phyloP scores from a whole-genome alignment of 306 rosid species.

The Dryas drummondii region DNA sequence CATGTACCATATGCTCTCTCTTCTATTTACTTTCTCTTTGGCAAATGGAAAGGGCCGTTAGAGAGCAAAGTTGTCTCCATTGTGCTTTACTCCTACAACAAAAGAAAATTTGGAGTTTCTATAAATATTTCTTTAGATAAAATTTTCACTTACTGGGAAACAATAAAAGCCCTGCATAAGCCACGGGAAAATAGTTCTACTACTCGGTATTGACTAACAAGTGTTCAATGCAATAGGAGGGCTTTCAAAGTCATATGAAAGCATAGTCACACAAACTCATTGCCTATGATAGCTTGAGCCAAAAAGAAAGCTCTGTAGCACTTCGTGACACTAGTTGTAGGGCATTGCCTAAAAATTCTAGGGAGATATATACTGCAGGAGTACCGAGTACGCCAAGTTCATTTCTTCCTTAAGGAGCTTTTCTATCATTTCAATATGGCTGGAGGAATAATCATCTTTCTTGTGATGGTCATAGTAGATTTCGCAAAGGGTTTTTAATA shows the following conservation, averaged over 20 bases:
- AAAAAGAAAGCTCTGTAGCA: neutral
- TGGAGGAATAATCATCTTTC: neutral
- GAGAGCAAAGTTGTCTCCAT: neutral
- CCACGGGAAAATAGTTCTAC: neutral
- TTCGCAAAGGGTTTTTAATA: neutral
- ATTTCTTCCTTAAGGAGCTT: slow-evolving; percentile 1
- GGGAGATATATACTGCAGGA: neutral
- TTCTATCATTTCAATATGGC: neutral
- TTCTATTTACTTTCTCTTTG: neutral
- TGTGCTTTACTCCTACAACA: neutral
- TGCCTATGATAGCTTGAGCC: neutral
- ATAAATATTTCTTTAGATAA: neutral
- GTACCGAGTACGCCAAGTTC: neutral
- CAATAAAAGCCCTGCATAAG: neutral
- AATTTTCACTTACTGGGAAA: neutral
- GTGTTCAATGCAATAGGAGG: neutral
- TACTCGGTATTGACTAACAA: neutral
- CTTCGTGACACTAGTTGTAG: neutral
- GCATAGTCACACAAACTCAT: neutral
- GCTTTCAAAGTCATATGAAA: neutral
- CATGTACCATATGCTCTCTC: slow-evolving; percentile 21
- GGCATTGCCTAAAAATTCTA: neutral
- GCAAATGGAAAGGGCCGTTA: slow-evolving; percentile 18
- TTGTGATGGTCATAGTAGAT: neutral
- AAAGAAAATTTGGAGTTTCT: neutral